These are phyloP conservation scores for Hapsidospora chrysogenum DNA, from an alignment of 495 filamentous ascomycete species.

Conservation along the genomic window DNA sequence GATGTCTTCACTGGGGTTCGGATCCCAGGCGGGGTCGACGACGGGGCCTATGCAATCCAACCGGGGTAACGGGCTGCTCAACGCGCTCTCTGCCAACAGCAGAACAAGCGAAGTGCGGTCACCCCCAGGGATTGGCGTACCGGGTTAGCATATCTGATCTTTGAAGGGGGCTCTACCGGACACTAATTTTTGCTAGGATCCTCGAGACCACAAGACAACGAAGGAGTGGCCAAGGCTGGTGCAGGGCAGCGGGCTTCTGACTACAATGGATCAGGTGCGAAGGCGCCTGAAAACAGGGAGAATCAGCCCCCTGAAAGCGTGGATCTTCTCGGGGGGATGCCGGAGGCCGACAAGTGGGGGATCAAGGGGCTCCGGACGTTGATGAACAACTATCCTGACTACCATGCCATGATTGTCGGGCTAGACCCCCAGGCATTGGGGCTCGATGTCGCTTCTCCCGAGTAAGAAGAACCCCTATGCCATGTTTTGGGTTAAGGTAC, in stretches of 20 bases:
- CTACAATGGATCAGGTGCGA: slow-evolving; percentile 25
- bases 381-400: slow-evolving; percentile 65
- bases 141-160: slow-evolving; percentile 7
- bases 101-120: slow-evolving; percentile 23
- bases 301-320: slow-evolving; percentile 16
- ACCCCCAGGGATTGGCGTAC: slow-evolving; percentile 9
- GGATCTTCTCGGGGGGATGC: slow-evolving; percentile 58
- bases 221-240: slow-evolving; percentile 8
- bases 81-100: slow-evolving; percentile 36
- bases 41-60: slow-evolving; percentile 13
- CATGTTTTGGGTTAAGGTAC: neutral
- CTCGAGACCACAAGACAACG: slow-evolving; percentile 22
- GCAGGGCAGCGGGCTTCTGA: slow-evolving; percentile 23
- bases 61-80: slow-evolving; percentile 36
- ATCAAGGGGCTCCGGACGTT: slow-evolving; percentile 61
- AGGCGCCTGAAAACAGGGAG: slow-evolving; percentile 3
- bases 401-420: slow-evolving; percentile 56
- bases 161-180: too few species aligned
- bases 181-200: too few species aligned
- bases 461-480: slow-evolving; percentile 33
- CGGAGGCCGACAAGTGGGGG: slow-evolving; percentile 63
- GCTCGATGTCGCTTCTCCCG: slow-evolving; percentile 60
- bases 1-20: slow-evolving; percentile 51
- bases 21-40: slow-evolving; percentile 19
- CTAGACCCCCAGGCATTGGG: slow-evolving; percentile 64